A percentile compares a stretch with the other conserved stretches of the same genome.
These are phyloP conservation scores for Pseudonitzschia multistriata DNA, from an alignment of 108 stramenopile species.

Conservation along the genomic window DNA sequence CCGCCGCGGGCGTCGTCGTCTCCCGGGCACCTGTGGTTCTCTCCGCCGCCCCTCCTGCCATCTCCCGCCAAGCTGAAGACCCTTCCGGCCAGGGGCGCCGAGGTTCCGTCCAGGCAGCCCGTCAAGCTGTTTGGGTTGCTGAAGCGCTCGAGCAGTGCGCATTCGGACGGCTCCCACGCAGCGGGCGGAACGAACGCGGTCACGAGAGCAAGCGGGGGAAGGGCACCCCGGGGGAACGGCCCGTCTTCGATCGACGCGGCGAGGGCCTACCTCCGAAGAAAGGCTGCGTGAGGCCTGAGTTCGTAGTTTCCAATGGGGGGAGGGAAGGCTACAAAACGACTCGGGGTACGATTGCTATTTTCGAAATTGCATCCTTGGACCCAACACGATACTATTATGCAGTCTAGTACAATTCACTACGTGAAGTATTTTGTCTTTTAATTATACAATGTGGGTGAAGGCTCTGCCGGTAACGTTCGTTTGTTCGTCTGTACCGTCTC, in stretches of 20 bases:
- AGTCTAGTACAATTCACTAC: too few species aligned
- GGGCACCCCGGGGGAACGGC: too few species aligned
- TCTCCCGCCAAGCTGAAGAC: background rate
- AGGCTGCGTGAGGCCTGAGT: background rate
- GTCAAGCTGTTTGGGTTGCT: conserved; percentile 15
- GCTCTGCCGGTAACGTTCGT: too few species aligned
- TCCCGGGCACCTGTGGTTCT: background rate
- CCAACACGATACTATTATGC: too few species aligned
- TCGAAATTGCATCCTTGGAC: too few species aligned
- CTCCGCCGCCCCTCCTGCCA: background rate
- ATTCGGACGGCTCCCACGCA: background rate
- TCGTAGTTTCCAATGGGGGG: background rate
- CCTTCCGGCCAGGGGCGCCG: background rate
- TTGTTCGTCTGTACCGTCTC: too few species aligned
- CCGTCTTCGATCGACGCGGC: background rate
- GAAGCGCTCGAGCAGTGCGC: background rate
- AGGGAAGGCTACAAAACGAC: background rate
- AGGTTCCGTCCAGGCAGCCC: conserved; percentile 6
- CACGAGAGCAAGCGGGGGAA: too few species aligned
- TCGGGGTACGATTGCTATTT: too few species aligned
- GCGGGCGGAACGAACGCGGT: background rate
- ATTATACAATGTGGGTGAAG: background rate
- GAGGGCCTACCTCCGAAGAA: background rate
- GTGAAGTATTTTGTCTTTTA: background rate
- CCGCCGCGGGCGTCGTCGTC: background rate